Evolutionary conservation across 2,329 filamentous ascomycete genomes (phyloP).

Genomic region (Penicillium oxalicum): DNA sequence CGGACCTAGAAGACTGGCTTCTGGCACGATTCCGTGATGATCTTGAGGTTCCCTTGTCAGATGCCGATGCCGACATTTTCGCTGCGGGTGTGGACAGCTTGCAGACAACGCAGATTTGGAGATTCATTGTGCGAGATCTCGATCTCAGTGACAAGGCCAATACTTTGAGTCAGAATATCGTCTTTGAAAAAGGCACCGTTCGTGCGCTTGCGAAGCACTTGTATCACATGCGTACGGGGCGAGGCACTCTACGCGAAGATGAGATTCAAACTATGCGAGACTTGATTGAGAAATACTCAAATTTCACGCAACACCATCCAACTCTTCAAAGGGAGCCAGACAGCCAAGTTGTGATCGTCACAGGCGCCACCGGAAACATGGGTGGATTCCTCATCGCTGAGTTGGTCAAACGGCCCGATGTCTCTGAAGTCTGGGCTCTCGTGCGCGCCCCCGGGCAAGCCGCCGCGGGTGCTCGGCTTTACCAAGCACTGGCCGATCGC

Average conservation of each 20-base stretch:
- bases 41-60: conserved; percentile 12
- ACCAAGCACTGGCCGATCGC: conserved; percentile 38
- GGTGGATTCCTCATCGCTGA: conserved; percentile 54
- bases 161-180: conserved; percentile 50
- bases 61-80: conserved; percentile 53
- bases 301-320: conserved; percentile 26
- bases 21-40: conserved; percentile 34
- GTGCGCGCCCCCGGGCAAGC: conserved; percentile 42
- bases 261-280: conserved; percentile 43
- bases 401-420: conserved; percentile 31
- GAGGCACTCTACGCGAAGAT: conserved; percentile 28
- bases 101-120: conserved; percentile 53
- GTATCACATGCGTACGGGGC: conserved; percentile 37
- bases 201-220: conserved; percentile 44
- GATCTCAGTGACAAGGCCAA: conserved; percentile 40
- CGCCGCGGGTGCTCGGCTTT: conserved; percentile 42
- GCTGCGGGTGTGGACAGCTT: conserved; percentile 53
- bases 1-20: conserved; percentile 35
- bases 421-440: conserved; percentile 51
- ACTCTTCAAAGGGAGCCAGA: conserved; percentile 21
- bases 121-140: conserved; percentile 47
- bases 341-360: conserved; percentile 43
- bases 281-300: conserved; percentile 44
- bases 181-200: conserved; percentile 54
- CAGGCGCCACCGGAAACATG: conserved; percentile 61